Conservation (phyloP, 768 basidiomycete genomes). For the Mycena epipterygia region DNA sequence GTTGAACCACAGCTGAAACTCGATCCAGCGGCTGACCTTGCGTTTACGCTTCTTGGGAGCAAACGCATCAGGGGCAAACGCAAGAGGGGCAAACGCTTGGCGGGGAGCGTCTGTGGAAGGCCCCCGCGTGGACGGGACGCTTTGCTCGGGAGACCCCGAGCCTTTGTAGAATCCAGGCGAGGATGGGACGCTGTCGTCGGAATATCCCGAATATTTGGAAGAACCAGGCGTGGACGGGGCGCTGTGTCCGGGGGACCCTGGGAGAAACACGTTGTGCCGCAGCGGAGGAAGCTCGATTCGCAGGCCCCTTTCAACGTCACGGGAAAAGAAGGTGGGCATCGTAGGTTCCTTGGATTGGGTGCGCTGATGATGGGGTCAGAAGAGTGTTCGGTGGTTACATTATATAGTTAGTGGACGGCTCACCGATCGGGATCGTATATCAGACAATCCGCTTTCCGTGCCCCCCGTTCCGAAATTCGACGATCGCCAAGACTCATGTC, state of each 20-base stretch:
- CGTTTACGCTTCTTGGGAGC: conserved; percentile 47
- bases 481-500: not conserved
- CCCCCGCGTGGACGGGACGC: not conserved
- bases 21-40: conserved; percentile 67
- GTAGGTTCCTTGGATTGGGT: not conserved
- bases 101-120: too few relatives aligned
- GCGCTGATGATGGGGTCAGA: not conserved
- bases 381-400: not conserved
- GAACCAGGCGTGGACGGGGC: too few relatives aligned
- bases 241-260: too few relatives aligned
- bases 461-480: conserved; percentile 48
- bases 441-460: conserved; percentile 53
- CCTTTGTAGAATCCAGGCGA: too few relatives aligned
- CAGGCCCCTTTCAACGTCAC: conserved; percentile 28
- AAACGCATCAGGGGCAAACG: conserved; percentile 14
- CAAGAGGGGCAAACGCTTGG: conserved; percentile 1
- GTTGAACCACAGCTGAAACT: conserved; percentile 82
- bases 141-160: conserved; percentile 11
- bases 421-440: conserved; percentile 44
- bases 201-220: too few relatives aligned
- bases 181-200: too few relatives aligned
- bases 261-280: not conserved
- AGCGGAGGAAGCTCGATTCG: not conserved
- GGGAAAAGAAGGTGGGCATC: conserved; percentile 20
- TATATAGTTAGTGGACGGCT: conserved; percentile 24